Evolutionary conservation across 352 stramenopile genomes (phyloP), one percentile per base, ranked within the genome.

Genomic region (Phytopythium kandeliae): DNA sequence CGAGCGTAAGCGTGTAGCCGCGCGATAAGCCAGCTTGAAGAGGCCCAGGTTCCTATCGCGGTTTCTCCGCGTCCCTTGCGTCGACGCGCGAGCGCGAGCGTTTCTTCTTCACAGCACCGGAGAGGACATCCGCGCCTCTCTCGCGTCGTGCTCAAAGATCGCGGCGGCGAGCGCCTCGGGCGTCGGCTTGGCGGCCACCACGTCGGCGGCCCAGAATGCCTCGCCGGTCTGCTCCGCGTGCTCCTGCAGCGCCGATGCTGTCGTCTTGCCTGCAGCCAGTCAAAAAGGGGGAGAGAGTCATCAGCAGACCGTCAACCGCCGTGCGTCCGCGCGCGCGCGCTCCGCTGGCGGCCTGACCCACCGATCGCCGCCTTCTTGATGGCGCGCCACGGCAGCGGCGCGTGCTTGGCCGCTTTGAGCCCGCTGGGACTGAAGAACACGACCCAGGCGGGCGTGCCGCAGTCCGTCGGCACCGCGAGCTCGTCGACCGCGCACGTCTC

Each of bases 401-500:
- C 21, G 1, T 61, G 57, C 10, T 75, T 74, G 3, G 77, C 66
- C 11, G 70, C 78, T 33, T 83, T 79, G 6, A 93, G 61, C 4
- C 83, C 83, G 35, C 83, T 93, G 0, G 83, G 83, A 54, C 83
- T 93, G 53, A 93, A 93, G 63, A 86, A 91, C 16, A 75, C 79
- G 28, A 91, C 60, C 83, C 83, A 93, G 13, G 79, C 52, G 8
- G 78, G 79, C 24, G 60, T 51, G 11, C 43, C 47, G 26, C 66
- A 75, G 37, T 51, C 59, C 13, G 50, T 37, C 34, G 79, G 72
- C 31, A 91, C 42, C 30, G 57, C 45, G 7, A 91, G 61, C 19
- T 68, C 60, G n/a, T 68, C 44, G 11, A 88, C 62, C 2, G 71
- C 46, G 45, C 68, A 77, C 26, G 76, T 85, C 19, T 63, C 54